Conservation (phyloP, 2,329 filamentous ascomycete genomes). For the Penicillium sp. region DNA sequence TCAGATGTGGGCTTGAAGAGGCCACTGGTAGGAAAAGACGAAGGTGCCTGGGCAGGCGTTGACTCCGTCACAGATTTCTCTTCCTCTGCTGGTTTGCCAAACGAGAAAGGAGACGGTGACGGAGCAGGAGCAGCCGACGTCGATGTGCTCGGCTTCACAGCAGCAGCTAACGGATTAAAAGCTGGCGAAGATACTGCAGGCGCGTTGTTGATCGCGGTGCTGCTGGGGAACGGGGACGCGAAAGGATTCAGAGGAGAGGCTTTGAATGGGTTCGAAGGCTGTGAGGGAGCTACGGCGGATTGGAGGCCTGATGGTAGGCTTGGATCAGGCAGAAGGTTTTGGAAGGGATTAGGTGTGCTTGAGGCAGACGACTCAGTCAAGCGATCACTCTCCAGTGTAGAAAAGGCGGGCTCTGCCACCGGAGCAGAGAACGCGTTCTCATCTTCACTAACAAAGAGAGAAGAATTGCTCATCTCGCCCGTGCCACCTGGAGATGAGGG, state of each 20-base stretch:
- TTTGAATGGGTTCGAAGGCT: slow-evolving; percentile 6
- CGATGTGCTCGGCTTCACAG: not conserved
- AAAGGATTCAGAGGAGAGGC: slow-evolving; percentile 15
- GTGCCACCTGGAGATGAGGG: slow-evolving; percentile 25
- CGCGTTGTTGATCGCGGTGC: not conserved
- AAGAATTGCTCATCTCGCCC: slow-evolving; percentile 33
- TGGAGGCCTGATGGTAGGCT: not conserved
- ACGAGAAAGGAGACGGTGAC: not conserved
- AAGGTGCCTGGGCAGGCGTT: not conserved
- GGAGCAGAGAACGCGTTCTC: slow-evolving; percentile 32
- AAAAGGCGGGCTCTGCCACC: slow-evolving; percentile 15
- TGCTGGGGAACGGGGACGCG: slow-evolving; percentile 8
- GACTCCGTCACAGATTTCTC: not conserved
- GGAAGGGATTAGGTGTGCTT: slow-evolving; percentile 1
- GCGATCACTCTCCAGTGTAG: not conserved
- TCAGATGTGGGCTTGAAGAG: not conserved
- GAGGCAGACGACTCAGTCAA: not conserved
- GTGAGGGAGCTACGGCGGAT: not conserved
- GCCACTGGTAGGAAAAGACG: not conserved
- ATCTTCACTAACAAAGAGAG: slow-evolving; percentile 40
- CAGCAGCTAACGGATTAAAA: not conserved
- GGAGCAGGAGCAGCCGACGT: not conserved
- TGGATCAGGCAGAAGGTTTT: not conserved
- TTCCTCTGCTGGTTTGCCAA: not conserved
- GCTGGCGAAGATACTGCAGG: not conserved